phyloP scores from a whole-genome alignment of 192 early-diverging fungal genomes.

The Coemansia sp. region DNA sequence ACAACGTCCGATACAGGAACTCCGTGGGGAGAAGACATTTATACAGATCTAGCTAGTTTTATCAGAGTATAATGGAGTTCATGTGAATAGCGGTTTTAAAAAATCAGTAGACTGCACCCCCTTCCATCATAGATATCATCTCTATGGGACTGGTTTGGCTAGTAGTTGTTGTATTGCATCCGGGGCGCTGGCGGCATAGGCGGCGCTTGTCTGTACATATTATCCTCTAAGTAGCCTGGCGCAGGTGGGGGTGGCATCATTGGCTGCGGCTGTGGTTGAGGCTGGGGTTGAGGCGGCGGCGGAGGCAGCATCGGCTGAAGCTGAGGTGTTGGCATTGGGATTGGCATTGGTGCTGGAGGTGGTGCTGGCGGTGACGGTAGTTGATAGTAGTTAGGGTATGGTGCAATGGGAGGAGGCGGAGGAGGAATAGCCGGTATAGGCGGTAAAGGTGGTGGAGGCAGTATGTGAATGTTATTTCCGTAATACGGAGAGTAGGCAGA shows the following conservation, averaged over 20 bases:
- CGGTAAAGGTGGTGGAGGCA: neutral
- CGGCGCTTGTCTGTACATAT: neutral
- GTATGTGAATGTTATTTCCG: neutral
- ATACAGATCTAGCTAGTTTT: neutral
- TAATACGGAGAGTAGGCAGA: neutral
- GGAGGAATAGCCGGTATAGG: neutral
- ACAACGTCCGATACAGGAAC: constrained; percentile 23
- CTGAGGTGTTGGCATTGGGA: neutral
- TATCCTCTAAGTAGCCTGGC: neutral
- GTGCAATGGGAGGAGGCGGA: neutral
- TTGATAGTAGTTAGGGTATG: constrained; percentile 1
- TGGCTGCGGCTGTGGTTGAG: neutral
- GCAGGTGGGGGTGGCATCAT: neutral
- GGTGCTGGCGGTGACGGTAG: neutral
- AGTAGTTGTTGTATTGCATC: neutral
- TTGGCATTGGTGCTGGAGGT: neutral
- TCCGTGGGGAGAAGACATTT: constrained; percentile 11
- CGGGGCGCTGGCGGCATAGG: constrained; percentile 7
- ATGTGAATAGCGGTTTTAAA: neutral
- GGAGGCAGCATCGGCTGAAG: neutral
- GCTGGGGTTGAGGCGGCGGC: neutral
- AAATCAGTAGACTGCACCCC: no score
- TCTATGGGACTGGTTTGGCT: neutral
- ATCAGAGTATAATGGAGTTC: neutral
- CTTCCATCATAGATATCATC: neutral